Conservation (phyloP, 2,329 filamentous ascomycete species). For the Penicillium nordicum region DNA sequence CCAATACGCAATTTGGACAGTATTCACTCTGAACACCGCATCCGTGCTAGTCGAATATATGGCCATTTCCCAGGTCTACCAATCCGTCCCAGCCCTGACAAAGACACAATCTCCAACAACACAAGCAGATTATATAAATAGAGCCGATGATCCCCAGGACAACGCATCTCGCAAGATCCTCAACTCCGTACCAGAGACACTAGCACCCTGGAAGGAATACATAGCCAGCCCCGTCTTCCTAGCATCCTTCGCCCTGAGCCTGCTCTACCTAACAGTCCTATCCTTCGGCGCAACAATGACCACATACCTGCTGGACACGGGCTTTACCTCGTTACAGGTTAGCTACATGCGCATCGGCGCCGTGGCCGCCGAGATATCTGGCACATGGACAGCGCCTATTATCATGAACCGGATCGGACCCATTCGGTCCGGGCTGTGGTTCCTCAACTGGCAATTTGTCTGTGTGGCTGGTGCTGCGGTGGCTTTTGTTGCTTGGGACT, state of each 20-base stretch:
- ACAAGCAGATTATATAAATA: constrained; percentile 1
- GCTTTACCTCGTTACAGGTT: constrained; percentile 49
- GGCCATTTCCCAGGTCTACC: constrained; percentile 35
- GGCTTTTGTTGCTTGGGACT: constrained; percentile 26
- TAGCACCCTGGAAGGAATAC: constrained; percentile 29
- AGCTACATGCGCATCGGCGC: constrained; percentile 48
- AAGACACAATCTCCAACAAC: constrained; percentile 23
- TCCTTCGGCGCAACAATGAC: constrained; percentile 55
- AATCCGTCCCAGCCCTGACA: constrained; percentile 14
- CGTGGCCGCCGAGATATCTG: constrained; percentile 52
- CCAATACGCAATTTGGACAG: constrained; percentile 46
- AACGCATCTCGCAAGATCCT: not conserved
- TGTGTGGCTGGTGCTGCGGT: constrained; percentile 50
- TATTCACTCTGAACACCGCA: constrained; percentile 40
- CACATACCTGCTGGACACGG: constrained; percentile 52
- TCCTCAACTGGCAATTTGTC: constrained; percentile 63
- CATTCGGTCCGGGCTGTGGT: constrained; percentile 68
- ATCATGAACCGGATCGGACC: constrained; percentile 53
- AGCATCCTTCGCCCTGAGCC: constrained; percentile 49
- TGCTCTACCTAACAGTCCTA: constrained; percentile 56
- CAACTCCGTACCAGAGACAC: not conserved
- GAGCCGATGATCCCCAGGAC: not conserved
- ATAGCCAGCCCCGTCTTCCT: constrained; percentile 34
- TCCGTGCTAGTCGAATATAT: constrained; percentile 42
- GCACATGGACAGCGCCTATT: constrained; percentile 52